These are phyloP conservation scores for Dalechampia spathulata DNA, from an alignment of 441 rosid genomes.

Conservation along the genomic window DNA sequence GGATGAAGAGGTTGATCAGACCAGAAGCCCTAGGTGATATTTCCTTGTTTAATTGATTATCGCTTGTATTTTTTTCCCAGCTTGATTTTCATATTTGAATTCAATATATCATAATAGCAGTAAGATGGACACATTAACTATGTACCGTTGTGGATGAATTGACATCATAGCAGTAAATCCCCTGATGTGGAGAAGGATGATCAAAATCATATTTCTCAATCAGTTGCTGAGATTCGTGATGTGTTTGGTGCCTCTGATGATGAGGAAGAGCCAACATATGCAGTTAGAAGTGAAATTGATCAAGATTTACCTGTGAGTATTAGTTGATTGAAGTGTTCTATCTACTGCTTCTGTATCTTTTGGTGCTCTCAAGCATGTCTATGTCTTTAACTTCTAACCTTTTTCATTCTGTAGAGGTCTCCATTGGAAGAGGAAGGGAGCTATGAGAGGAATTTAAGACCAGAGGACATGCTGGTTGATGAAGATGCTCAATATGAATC, in stretches of 20 bases:
- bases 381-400: constrained; percentile 1
- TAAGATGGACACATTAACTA: neutral
- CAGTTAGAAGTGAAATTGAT: constrained; percentile 53
- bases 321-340: constrained; percentile 6
- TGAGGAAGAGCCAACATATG: constrained; percentile 70
- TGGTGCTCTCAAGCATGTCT: constrained; percentile 7
- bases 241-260: constrained; percentile 98
- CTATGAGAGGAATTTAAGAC: constrained; percentile 57
- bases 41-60: neutral
- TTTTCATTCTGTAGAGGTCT: constrained; percentile 44
- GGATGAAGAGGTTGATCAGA: constrained; percentile 87
- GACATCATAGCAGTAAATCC: constrained; percentile 35
- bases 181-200: constrained; percentile 54
- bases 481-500: constrained; percentile 80
- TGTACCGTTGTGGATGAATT: constrained; percentile 12
- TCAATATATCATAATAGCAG: too few relatives aligned
- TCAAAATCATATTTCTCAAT: constrained; percentile 39
- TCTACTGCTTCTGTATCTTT: constrained; percentile 8
- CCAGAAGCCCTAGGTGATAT: constrained; percentile 59
- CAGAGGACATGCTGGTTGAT: constrained; percentile 68
- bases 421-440: constrained; percentile 78
- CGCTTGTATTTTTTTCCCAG: neutral
- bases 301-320: constrained; percentile 60
- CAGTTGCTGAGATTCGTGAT: constrained; percentile 90
- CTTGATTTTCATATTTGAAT: neutral